These are phyloP conservation scores for Wickerhamiella slavikovae DNA, from an alignment of 805 yeast genomes.

Conservation along the genomic window DNA sequence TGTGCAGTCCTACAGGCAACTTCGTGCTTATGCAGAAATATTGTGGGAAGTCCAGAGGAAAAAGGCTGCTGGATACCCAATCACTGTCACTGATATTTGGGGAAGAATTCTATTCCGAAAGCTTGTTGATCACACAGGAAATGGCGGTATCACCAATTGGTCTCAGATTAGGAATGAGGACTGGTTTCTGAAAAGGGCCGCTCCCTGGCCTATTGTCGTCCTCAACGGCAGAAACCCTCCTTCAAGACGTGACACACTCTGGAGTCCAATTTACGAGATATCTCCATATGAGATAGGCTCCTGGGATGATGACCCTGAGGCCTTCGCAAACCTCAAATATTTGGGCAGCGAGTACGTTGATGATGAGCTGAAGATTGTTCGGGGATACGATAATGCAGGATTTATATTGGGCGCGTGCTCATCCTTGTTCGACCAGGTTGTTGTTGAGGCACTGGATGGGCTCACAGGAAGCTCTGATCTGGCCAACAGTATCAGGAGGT, in stretches of 20 bases:
- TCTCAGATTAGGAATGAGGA: conserved; percentile 33
- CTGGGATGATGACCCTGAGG: conserved; percentile 46
- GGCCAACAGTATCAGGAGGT: conserved; percentile 1
- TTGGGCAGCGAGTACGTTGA: conserved; percentile 23
- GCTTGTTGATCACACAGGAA: conserved; percentile 30
- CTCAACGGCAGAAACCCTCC: conserved; percentile 19
- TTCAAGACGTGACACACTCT: conserved; percentile 23
- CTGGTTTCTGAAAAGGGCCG: conserved; percentile 33
- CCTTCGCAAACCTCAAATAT: conserved; percentile 40
- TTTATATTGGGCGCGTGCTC: conserved; percentile 49
- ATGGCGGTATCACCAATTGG: conserved; percentile 32
- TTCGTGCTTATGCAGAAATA: not conserved
- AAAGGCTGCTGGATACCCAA: conserved; percentile 37
- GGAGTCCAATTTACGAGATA: conserved; percentile 28
- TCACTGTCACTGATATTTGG: conserved; percentile 52
- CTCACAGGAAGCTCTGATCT: not conserved
- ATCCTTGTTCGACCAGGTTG: conserved; percentile 14
- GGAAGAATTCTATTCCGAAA: conserved; percentile 46
- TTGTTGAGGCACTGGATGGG: conserved; percentile 24
- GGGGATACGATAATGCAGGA: conserved; percentile 60
- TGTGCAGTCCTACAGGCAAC: not conserved
- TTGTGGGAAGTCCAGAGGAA: conserved; percentile 13
- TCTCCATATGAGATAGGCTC: conserved; percentile 46
- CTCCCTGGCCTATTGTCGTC: conserved; percentile 41
- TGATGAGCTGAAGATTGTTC: conserved; percentile 11